These are phyloP conservation scores for Tetrahymena borealis DNA, from an alignment of 73 alveolate genomes.

Conservation along the genomic window DNA sequence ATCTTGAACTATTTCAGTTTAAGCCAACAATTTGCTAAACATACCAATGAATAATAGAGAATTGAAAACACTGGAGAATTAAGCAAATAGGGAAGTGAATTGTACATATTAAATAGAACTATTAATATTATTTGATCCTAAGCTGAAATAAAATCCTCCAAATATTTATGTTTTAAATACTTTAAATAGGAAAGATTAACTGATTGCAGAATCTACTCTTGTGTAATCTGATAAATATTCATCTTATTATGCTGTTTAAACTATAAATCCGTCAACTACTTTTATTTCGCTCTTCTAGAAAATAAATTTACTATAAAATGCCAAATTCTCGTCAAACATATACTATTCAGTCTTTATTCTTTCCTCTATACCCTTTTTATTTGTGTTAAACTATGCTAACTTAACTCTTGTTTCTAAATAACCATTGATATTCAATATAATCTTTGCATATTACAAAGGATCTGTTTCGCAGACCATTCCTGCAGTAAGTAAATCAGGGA, in stretches of 20 bases:
- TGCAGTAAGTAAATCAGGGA: not conserved
- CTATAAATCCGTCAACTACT: not conserved
- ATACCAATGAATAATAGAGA: not conserved
- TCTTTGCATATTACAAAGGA: not conserved
- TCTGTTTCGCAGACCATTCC: not conserved
- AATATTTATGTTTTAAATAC: not conserved
- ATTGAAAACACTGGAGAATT: not conserved
- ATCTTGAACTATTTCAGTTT: not conserved
- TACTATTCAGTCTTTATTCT: not conserved
- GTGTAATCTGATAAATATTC: not conserved
- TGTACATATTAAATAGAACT: not conserved
- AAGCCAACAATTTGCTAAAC: not conserved
- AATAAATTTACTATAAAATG: not conserved
- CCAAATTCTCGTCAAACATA: not conserved
- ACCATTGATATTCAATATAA: not conserved
- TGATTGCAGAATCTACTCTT: not conserved
- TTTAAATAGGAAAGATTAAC: not conserved
- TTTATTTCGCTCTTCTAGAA: not conserved
- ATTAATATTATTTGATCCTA: not conserved
- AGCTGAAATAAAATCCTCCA: not conserved
- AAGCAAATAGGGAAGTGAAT: not conserved
- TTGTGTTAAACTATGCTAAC: not conserved
- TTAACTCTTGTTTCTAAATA: not conserved
- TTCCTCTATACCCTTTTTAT: not conserved
- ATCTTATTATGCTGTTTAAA: not conserved